A percentile compares a stretch with the other conserved stretches of the same genome.
phyloP scores from a whole-genome alignment of 2,329 filamentous ascomycete species.

The Purpureocillium takamizusanense region DNA sequence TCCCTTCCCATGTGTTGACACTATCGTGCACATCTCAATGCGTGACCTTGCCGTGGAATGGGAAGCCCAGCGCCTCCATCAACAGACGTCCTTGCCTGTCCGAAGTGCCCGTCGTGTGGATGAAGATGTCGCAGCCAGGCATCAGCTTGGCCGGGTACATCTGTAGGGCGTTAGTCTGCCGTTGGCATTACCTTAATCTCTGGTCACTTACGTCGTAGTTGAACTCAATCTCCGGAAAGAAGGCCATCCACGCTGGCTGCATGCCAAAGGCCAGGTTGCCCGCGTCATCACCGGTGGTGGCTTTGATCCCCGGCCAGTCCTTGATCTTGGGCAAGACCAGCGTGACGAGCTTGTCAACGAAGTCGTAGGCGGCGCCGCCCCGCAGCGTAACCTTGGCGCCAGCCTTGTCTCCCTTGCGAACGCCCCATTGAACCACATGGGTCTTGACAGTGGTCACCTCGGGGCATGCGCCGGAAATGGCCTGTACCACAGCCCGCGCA shows the following conservation, averaged over 20 bases:
- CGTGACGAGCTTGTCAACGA: conserved; percentile 82
- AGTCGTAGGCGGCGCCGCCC: conserved; percentile 79
- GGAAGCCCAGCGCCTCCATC: conserved; percentile 37
- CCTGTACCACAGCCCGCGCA: conserved; percentile 74
- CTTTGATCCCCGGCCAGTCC: conserved; percentile 71
- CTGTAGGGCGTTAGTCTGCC: conserved; percentile 20
- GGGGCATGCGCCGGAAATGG: conserved; percentile 71
- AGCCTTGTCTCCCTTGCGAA: conserved; percentile 61
- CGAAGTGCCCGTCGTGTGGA: conserved; percentile 77
- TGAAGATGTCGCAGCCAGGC: conserved; percentile 72
- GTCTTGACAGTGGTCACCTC: conserved; percentile 59
- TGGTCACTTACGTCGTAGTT: conserved; percentile 81
- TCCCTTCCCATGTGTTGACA: background rate
- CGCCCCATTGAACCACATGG: conserved; percentile 66
- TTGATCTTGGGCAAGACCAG: conserved; percentile 92
- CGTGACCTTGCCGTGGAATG: conserved; percentile 69
- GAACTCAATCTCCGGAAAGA: conserved; percentile 90
- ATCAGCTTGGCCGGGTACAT: conserved; percentile 63
- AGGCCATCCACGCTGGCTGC: conserved; percentile 61
- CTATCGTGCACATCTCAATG: conserved; percentile 17
- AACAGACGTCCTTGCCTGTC: conserved; percentile 79
- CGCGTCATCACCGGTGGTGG: conserved; percentile 67
- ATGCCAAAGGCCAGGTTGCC: conserved; percentile 86
- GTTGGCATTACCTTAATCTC: conserved; percentile 3
- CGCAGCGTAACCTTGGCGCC: conserved; percentile 69